phyloP scores from a whole-genome alignment of 2,329 filamentous ascomycete species.

The Cladophialophora chaetospira region DNA sequence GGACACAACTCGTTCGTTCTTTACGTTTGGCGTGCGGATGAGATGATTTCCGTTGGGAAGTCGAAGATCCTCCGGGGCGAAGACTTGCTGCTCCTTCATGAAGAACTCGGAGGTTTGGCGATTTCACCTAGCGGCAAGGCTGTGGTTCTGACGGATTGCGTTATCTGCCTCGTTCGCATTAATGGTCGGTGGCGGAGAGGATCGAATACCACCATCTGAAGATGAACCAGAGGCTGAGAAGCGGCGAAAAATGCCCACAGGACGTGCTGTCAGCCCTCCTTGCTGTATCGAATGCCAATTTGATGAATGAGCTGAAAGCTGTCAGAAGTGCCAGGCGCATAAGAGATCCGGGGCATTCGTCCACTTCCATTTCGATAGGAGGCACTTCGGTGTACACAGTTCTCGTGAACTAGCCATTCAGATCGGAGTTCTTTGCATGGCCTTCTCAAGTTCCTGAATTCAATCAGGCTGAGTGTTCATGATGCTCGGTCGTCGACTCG shows the following conservation, averaged over 20 bases:
- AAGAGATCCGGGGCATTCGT: neutral
- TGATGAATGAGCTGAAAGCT: conserved; percentile 7
- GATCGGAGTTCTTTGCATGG: neutral
- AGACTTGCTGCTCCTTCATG: no score
- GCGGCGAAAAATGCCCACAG: neutral
- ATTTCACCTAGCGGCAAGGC: neutral
- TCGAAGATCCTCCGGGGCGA: no score
- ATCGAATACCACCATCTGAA: conserved; percentile 11
- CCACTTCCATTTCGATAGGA: neutral
- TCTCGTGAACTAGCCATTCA: conserved; percentile 5
- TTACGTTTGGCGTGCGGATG: no score
- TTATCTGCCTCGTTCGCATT: neutral
- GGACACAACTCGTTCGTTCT: neutral
- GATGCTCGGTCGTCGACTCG: no score
- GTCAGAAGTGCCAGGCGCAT: neutral
- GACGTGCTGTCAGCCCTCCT: conserved; percentile 5
- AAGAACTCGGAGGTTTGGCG: no score
- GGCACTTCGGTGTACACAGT: conserved; percentile 7
- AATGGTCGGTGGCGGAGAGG: conserved; percentile 6
- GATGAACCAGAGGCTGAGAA: conserved; percentile 10
- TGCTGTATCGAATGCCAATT: conserved; percentile 9
- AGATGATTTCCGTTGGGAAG: no score
- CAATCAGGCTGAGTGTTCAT: neutral
- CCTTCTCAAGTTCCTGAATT: conserved; percentile 2
- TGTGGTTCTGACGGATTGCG: neutral